These are phyloP conservation scores for Madurella fahalii DNA, from an alignment of 2,329 filamentous ascomycete genomes.

Conservation along the genomic window DNA sequence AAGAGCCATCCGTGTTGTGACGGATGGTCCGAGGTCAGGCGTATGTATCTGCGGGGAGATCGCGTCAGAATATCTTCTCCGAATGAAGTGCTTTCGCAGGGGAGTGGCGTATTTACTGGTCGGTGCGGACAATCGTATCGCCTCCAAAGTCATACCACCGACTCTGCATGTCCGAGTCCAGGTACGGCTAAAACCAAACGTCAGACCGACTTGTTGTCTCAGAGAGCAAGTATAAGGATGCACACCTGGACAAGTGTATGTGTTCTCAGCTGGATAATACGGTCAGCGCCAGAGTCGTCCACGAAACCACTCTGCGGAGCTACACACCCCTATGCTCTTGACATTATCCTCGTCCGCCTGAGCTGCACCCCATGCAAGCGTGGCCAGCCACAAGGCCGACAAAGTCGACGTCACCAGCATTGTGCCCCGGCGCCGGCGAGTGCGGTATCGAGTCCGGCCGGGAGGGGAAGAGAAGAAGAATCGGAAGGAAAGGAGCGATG, in stretches of 20 bases:
- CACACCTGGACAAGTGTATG: slow-evolving; percentile 77
- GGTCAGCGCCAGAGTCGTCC: slow-evolving; percentile 11
- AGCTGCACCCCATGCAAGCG: slow-evolving; percentile 45
- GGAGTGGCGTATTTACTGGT: slow-evolving; percentile 50
- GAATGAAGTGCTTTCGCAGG: neutral
- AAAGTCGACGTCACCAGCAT: slow-evolving; percentile 47
- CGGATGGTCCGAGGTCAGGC: slow-evolving; percentile 82
- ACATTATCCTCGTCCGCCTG: slow-evolving; percentile 44
- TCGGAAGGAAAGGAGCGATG: slow-evolving; percentile 5
- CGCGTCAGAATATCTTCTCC: slow-evolving; percentile 23
- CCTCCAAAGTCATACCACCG: slow-evolving; percentile 99
- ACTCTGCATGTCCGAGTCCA: slow-evolving; percentile 97
- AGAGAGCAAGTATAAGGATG: neutral
- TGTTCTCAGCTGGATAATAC: slow-evolving; percentile 64
- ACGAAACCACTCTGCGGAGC: neutral
- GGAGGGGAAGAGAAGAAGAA: neutral
- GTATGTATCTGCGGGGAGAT: slow-evolving; percentile 66
- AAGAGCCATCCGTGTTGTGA: slow-evolving; percentile 93
- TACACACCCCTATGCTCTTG: slow-evolving; percentile 49
- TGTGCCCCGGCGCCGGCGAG: slow-evolving; percentile 21
- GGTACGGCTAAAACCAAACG: slow-evolving; percentile 67
- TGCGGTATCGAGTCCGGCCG: neutral
- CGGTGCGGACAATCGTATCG: slow-evolving; percentile 76
- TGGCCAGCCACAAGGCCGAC: slow-evolving; percentile 47
- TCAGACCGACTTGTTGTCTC: slow-evolving; percentile 15